phyloP scores from a whole-genome alignment of 768 basidiomycete genomes.

The Tricholoma saponaceum region DNA sequence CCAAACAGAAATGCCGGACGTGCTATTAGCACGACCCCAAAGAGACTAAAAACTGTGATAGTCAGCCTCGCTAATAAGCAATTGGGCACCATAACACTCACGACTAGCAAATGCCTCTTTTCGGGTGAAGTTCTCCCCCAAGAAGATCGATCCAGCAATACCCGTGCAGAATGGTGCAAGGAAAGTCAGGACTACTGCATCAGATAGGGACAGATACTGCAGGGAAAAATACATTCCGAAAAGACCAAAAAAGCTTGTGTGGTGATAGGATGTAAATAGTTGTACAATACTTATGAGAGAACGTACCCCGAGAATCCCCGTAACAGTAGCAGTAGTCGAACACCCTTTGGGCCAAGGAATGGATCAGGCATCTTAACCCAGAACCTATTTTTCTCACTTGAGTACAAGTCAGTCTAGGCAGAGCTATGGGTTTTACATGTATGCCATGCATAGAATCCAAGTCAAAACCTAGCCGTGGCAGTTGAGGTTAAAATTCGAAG shows the following conservation, averaged over 20 bases:
- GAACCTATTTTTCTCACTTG: conserved; percentile 21
- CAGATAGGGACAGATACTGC: conserved; percentile 72
- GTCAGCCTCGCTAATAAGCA: neutral
- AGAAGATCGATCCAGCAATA: conserved; percentile 54
- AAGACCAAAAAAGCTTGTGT: conserved; percentile 51
- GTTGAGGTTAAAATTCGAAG: conserved; percentile 1
- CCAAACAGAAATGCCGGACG: conserved; percentile 76
- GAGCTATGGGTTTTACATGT: conserved; percentile 37
- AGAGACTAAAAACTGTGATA: conserved; percentile 52
- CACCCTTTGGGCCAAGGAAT: conserved; percentile 63
- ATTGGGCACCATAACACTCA: conserved; percentile 15
- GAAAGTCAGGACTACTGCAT: conserved; percentile 76
- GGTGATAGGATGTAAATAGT: neutral
- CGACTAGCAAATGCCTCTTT: conserved; percentile 50
- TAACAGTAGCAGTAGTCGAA: conserved; percentile 50
- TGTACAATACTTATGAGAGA: neutral
- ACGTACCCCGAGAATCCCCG: conserved; percentile 65
- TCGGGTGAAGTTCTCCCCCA: conserved; percentile 55
- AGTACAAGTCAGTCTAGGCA: neutral
- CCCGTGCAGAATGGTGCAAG: conserved; percentile 64
- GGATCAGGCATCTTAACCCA: conserved; percentile 48
- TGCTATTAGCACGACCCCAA: conserved; percentile 80
- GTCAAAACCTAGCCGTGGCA: conserved; percentile 41
- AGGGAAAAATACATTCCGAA: conserved; percentile 61
- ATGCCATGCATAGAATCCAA: conserved; percentile 43